These are phyloP conservation scores for Diplodia seriata DNA, from an alignment of 2,329 filamentous ascomycete genomes.

Conservation along the genomic window DNA sequence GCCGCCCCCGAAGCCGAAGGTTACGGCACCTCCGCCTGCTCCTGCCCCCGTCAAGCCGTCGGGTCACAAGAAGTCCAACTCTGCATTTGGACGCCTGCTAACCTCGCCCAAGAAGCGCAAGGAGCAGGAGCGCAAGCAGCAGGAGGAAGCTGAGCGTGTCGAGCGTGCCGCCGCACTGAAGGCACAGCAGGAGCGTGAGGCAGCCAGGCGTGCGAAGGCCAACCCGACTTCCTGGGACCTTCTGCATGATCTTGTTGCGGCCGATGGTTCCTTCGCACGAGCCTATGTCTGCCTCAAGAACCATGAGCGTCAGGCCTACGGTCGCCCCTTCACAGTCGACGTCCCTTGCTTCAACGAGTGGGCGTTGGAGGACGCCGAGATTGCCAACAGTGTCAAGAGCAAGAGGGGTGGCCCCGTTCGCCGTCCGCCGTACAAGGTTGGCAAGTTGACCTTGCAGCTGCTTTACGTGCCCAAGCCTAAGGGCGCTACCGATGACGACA, in stretches of 20 bases:
- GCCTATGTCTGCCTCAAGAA: constrained; percentile 94
- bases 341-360: constrained; percentile 98
- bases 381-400: constrained; percentile 89
- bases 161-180: constrained; percentile 70
- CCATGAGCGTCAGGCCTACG: constrained; percentile 86
- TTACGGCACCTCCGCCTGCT: constrained; percentile 51
- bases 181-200: constrained; percentile 49
- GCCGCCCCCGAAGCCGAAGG: constrained; percentile 64
- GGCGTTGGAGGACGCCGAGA: constrained; percentile 78
- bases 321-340: constrained; percentile 84
- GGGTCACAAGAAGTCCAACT: constrained; percentile 73
- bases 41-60: constrained; percentile 69
- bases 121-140: constrained; percentile 84
- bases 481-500: constrained; percentile 86
- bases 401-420: constrained; percentile 79
- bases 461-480: constrained; percentile 94
- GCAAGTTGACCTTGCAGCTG: constrained; percentile 91
- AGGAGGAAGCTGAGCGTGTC: constrained; percentile 82
- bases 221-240: constrained; percentile 81
- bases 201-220: constrained; percentile 64
- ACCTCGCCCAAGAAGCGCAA: constrained; percentile 96
- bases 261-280: constrained; percentile 92
- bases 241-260: constrained; percentile 82
- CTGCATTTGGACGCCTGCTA: constrained; percentile 81
- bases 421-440: constrained; percentile 92